Evolutionary conservation across 2,329 filamentous ascomycete genomes (phyloP), one percentile per base, ranked within the genome.

Genomic region (Massarina eburnea): DNA sequence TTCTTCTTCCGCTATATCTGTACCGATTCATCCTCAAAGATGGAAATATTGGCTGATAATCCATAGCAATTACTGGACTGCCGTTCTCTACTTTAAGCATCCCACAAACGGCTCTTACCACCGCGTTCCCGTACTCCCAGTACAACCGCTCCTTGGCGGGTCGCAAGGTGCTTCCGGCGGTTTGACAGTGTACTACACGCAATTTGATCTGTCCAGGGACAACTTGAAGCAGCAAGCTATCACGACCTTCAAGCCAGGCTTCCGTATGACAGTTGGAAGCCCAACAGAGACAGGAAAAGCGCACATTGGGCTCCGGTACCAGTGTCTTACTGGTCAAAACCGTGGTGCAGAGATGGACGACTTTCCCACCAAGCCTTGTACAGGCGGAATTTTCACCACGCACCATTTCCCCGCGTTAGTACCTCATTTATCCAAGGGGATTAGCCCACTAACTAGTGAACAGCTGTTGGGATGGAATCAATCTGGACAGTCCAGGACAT

Each of bases 401-500:
- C 52, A 61, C 15, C 59, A 62, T 40, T 62, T 62, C 29, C 59
- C 58, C 15, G 33, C 58, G 58, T 61, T 6, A 41, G 56, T 29
- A 22, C 5, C 15, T 38, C 32, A 17, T 15, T 22, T 30, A 3
- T 15, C 10, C 22, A 12, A 4, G 38, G 15, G 18, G 3, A 18
- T 40, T 20, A 14, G 22, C n/a, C 14, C 4, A 22, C 48, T 53
- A 40, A 48, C 27, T 47, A 10, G 22, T 1, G 6, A 5, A 5
- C 38, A 62, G 54, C 46, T 62, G 58, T 68, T 77, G 75, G 74
- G 74, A 76, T 45, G 74, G 74, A 49, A 68, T 66, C 54, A 76
- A 76, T 59, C 43, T 73, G 5, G 78, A 80, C 56, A 77, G 76
- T 19, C 43, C 59, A 1, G 75, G 84, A 64, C 81, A 84, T 73